Evolutionary conservation across 169 alveolate genomes (phyloP), one percentile per base, ranked within the genome.

Genomic region (Neospora caninum): DNA sequence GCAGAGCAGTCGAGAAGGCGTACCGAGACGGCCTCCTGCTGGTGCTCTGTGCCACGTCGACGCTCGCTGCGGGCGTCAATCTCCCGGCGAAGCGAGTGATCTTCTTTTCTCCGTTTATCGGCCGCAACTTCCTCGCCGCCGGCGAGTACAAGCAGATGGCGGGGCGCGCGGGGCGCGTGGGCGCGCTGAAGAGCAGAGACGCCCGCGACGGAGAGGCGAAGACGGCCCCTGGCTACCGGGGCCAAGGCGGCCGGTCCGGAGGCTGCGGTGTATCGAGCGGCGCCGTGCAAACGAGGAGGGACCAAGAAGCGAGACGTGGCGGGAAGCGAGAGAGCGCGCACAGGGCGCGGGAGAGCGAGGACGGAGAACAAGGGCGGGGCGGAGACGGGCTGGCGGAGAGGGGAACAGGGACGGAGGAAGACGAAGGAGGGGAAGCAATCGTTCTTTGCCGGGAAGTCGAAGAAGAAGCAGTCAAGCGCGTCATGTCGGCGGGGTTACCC

Each of bases 1-100:
- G 97, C 91, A 88, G 89, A 25, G 42, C 92, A 9, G 96, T 96
- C 54, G 98, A 96, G 87, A 54, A 49, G 22, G 95, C 94, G 27
- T 96, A 89, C 91, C 49, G 95, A 54, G 91, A 84, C 22, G 97
- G 97, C 45, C 70, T 88, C 25, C 43, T 97, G 0, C 88, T 91
- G 91, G 95, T 95, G 42, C 96, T 97, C 20, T 83, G 97, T 54
- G 97, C 97, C 43, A 97, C 98, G 16, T 95, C 97, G 29, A 97
- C 98, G 38, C 94, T 97, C 34, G 98, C 98, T 0, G 98, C 98
- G 2, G 98, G 98, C 16, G 98, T 97, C 39, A 97, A 97, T 94
- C 95, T 97, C 31, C 98, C 98, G 29, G 91, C 45, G n/a, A 86
- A 45, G 45, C 58, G 70, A 27, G 98, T 97, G 82, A 92, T 97